phyloP scores from a whole-genome alignment of 495 filamentous ascomycete genomes.

The Cudoniella acicularis region DNA sequence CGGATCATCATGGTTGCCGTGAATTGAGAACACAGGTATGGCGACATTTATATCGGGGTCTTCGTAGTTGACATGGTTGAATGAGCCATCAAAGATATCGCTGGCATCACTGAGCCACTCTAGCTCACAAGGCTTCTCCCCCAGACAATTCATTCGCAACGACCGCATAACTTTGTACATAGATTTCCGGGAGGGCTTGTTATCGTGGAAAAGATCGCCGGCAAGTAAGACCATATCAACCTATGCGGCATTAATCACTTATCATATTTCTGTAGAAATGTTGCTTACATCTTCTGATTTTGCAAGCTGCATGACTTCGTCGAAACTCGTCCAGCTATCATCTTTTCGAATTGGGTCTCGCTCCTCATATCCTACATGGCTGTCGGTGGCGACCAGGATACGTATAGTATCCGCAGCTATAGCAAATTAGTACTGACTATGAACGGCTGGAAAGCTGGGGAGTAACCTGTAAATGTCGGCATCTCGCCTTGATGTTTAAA shows the following conservation, averaged over 20 bases:
- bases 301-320: conserved; percentile 91
- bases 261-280: background rate
- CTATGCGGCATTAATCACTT: conserved; percentile 21
- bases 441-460: background rate
- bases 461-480: conserved; percentile 15
- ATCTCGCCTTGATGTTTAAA: conserved; percentile 15
- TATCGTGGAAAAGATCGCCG: conserved; percentile 97
- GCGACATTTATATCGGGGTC: conserved; percentile 97
- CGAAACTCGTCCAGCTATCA: conserved; percentile 95
- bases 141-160: conserved; percentile 87
- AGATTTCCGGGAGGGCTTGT: conserved; percentile 91
- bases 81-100: conserved; percentile 79
- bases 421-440: background rate
- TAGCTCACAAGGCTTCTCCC: conserved; percentile 91
- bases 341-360: conserved; percentile 89
- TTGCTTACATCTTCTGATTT: conserved; percentile 69
- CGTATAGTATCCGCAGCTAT: conserved; percentile 85
- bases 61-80: conserved; percentile 95
- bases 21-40: conserved; percentile 96
- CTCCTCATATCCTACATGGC: conserved; percentile 95
- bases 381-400: conserved; percentile 90
- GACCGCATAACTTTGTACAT: conserved; percentile 98
- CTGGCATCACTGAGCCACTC: conserved; percentile 91
- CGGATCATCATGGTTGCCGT: conserved; percentile 98
- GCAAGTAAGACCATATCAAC: conserved; percentile 93